These are phyloP conservation scores for Uncinocarpus reesii DNA, from an alignment of 2,329 filamentous ascomycete species.

Conservation along the genomic window DNA sequence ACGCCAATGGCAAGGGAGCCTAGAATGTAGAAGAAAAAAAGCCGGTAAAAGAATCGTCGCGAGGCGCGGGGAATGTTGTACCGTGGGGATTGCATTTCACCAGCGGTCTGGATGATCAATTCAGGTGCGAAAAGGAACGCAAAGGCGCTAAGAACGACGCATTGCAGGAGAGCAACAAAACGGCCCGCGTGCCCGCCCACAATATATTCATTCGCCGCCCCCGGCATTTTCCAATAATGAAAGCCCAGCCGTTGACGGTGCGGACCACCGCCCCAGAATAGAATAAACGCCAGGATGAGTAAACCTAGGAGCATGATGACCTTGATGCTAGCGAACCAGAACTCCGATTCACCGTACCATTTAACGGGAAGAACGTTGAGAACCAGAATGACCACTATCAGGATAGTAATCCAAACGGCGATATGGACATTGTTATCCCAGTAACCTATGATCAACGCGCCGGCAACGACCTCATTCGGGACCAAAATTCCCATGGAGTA, in stretches of 20 bases:
- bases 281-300: constrained; percentile 44
- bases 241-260: constrained; percentile 43
- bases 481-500: constrained; percentile 40
- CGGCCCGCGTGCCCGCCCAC: constrained; percentile 39
- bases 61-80: constrained; percentile 50
- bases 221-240: constrained; percentile 42
- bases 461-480: constrained; percentile 54
- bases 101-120: constrained; percentile 46
- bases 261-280: constrained; percentile 49
- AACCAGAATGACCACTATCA: constrained; percentile 48
- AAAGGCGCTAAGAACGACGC: constrained; percentile 43
- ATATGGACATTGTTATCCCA: constrained; percentile 43
- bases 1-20: constrained; percentile 51
- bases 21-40: constrained; percentile 53
- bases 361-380: constrained; percentile 41
- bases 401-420: constrained; percentile 45
- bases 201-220: constrained; percentile 42
- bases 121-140: constrained; percentile 49
- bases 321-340: constrained; percentile 45
- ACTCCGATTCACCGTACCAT: constrained; percentile 46
- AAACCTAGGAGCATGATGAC: constrained; percentile 44
- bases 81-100: constrained; percentile 50
- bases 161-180: constrained; percentile 45
- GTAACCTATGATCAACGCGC: constrained; percentile 54
- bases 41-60: constrained; percentile 51